Percentiles rank a stretch among this genome's conserved stretches.
Evolutionary conservation across 768 basidiomycete species (phyloP).

Genomic region (Solioccasus polychromus): DNA sequence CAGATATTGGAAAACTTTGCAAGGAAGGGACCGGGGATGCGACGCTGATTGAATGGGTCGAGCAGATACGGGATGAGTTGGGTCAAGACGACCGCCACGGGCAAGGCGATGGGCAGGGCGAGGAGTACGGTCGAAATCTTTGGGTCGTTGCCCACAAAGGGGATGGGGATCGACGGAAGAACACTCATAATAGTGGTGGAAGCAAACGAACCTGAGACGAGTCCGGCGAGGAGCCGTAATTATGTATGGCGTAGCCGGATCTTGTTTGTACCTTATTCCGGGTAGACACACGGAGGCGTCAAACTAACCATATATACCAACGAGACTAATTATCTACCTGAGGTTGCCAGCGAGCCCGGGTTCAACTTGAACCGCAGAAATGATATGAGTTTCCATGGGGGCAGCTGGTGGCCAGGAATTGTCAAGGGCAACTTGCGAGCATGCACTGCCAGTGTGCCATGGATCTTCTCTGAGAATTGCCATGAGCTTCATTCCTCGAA

Average conservation of each 20-base stretch:
- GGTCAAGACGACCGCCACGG: slow-evolving; percentile 15
- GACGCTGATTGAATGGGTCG: slow-evolving; percentile 58
- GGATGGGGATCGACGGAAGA: slow-evolving; percentile 11
- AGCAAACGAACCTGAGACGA: slow-evolving; percentile 1
- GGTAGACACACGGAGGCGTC: no score
- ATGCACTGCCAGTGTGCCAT: no score
- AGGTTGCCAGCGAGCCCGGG: no score
- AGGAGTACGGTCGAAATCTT: slow-evolving; percentile 8
- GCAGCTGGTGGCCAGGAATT: no score
- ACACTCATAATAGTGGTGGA: slow-evolving; percentile 16
- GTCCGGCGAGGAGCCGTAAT: neutral
- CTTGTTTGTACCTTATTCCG: no score
- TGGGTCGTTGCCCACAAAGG: neutral
- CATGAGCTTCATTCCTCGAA: no score
- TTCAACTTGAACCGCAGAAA: no score
- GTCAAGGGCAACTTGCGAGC: no score
- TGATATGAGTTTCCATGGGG: no score
- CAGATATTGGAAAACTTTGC: slow-evolving; percentile 74
- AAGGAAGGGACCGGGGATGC: slow-evolving; percentile 64
- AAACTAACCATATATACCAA: no score
- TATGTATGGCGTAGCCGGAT: slow-evolving; percentile 5
- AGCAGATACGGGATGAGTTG: slow-evolving; percentile 49
- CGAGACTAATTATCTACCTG: no score
- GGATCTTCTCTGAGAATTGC: no score
- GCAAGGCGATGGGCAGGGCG: slow-evolving; percentile 14